phyloP scores from a whole-genome alignment of 495 filamentous ascomycete species.

The Aspergillus olivimuriae region DNA sequence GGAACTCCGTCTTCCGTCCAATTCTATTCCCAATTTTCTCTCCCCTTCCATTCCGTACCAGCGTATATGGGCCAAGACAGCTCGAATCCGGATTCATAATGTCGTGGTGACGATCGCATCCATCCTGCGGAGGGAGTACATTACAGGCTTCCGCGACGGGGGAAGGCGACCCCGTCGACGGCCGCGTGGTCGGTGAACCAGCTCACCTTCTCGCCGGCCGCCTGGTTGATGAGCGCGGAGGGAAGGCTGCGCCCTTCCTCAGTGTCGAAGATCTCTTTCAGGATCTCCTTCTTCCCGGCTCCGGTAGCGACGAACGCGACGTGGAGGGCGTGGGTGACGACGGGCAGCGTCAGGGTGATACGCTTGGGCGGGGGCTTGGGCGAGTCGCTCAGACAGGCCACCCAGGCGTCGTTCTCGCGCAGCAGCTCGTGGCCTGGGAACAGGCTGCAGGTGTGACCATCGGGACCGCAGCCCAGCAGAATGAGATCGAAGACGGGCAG shows the following conservation, averaged over 20 bases:
- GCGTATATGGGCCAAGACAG: no score
- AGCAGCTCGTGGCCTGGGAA: slow-evolving; percentile 87
- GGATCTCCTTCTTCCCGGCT: slow-evolving; percentile 77
- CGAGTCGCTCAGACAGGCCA: slow-evolving; percentile 80
- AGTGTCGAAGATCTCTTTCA: slow-evolving; percentile 83
- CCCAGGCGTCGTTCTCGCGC: slow-evolving; percentile 87
- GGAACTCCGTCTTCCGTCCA: no score
- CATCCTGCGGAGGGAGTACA: no score
- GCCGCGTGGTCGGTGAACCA: slow-evolving; percentile 91
- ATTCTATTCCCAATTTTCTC: no score
- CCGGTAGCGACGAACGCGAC: slow-evolving; percentile 92
- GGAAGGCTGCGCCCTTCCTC: slow-evolving; percentile 72
- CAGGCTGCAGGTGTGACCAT: slow-evolving; percentile 94
- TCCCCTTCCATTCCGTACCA: no score
- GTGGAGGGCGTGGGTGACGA: slow-evolving; percentile 73
- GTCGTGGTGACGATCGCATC: background rate
- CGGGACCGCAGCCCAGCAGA: slow-evolving; percentile 86
- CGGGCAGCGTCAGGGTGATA: slow-evolving; percentile 87
- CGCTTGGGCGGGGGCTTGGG: slow-evolving; percentile 89
- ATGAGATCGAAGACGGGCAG: slow-evolving; percentile 91
- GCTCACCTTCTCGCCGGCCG: slow-evolving; percentile 74
- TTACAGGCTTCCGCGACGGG: slow-evolving; percentile 55
- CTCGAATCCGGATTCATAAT: no score
- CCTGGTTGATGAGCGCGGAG: slow-evolving; percentile 79
- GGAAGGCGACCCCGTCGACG: slow-evolving; percentile 75